Percentiles rank a stretch among this genome's conserved stretches.
Evolutionary conservation across 176 grass and related monocot species (phyloP).

Genomic region (Oryza nivara): DNA sequence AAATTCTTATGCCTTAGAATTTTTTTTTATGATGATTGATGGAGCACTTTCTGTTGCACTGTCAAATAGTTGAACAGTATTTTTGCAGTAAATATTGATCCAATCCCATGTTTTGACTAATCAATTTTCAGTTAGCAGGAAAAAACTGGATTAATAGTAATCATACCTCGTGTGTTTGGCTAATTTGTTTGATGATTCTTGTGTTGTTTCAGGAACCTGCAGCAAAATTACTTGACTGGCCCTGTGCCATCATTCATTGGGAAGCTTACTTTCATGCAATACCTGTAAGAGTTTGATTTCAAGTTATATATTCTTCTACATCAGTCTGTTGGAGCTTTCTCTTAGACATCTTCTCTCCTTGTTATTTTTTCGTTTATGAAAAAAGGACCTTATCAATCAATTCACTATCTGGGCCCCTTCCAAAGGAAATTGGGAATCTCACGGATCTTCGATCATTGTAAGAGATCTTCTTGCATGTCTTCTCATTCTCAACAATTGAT

Average conservation of each 20-base stretch:
- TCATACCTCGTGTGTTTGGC: background rate
- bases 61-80: background rate
- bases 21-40: background rate
- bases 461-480: background rate
- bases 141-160: no score
- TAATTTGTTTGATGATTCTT: background rate
- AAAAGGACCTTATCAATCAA: background rate
- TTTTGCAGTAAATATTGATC: background rate
- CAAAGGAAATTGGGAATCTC: background rate
- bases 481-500: background rate
- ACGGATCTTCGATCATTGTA: background rate
- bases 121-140: background rate
- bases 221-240: slow-evolving; percentile 58
- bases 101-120: background rate
- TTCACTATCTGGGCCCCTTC: background rate
- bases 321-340: background rate
- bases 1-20: background rate
- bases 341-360: background rate
- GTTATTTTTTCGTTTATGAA: background rate
- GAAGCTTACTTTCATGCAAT: slow-evolving; percentile 57
- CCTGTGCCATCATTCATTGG: slow-evolving; percentile 66
- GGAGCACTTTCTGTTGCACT: no score
- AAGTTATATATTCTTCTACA: background rate
- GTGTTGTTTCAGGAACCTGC: slow-evolving; percentile 50
- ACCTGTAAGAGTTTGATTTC: slow-evolving; percentile 43